Evolutionary conservation across 108 stramenopile genomes (phyloP).

Genomic region (Fragilaria radians): DNA sequence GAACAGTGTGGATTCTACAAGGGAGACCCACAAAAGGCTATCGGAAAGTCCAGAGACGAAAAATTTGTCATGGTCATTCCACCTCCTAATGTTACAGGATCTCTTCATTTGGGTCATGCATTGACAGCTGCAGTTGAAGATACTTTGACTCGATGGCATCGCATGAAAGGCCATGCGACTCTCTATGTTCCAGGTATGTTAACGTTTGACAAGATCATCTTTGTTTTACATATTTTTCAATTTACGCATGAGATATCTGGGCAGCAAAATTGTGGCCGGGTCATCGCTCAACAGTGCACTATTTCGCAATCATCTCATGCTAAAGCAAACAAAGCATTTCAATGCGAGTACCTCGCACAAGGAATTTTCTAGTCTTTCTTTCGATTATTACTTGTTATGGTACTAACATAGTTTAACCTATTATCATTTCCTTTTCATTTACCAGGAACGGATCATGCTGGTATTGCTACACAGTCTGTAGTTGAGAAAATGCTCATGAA

Average conservation of each 20-base stretch:
- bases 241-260: slow-evolving; percentile 25
- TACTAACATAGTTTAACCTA: slow-evolving; percentile 7
- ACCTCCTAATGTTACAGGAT: slow-evolving; percentile 98
- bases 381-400: slow-evolving; percentile 6
- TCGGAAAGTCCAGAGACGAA: slow-evolving; percentile 52
- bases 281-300: slow-evolving; percentile 22
- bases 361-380: slow-evolving; percentile 3
- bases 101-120: slow-evolving; percentile 98
- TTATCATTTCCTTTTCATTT: slow-evolving; percentile 1
- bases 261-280: slow-evolving; percentile 26
- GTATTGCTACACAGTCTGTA: slow-evolving; percentile 99
- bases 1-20: slow-evolving; percentile 88
- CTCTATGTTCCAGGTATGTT: slow-evolving; percentile 92
- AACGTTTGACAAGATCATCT: background rate
- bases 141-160: slow-evolving; percentile 96
- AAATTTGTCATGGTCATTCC: slow-evolving; percentile 99
- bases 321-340: no score
- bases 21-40: slow-evolving; percentile 71
- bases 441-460: slow-evolving; percentile 98
- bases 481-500: slow-evolving; percentile 98
- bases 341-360: slow-evolving; percentile 18
- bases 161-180: slow-evolving; percentile 96
- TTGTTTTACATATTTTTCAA: slow-evolving; percentile 4
- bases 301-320: slow-evolving; percentile 28
- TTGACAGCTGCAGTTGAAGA: slow-evolving; percentile 97